Evolutionary conservation across 306 rosid species (phyloP), one percentile per base, ranked within the genome.

Genomic region (Cyamopsis tetragonoloba): DNA sequence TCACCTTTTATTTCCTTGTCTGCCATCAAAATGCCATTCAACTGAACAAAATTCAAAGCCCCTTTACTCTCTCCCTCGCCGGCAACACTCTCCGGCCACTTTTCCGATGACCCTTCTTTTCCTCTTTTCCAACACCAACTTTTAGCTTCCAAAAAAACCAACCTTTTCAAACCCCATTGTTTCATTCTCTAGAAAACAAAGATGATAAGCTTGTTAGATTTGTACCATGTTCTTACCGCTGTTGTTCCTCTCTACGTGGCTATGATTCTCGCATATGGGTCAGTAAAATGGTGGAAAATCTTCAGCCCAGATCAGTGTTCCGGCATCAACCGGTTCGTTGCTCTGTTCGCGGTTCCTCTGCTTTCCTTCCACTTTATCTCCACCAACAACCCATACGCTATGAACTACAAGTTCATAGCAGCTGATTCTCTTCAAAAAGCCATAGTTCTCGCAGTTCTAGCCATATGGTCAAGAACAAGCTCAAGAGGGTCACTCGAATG

Each of bases 231-330:
- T 28, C 85, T 91, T 5, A 88, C 97, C 0, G 95, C 90, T 0
- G 97, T 91, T 41, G 97, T 91, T 11, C 97, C 96, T 0, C 89
- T 89, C 4, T 89, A 89, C 20, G 96, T 89, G 30, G 96, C 96
- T 4, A 89, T 87, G 97, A 79, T 91, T 56, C 72, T 88, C 0
- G 97, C 97, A 0, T 91, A 91, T 39, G 97, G 92, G 3, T 91
- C 97, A 0, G 97, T 91, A 7, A 88, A 88, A 69, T 91, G 95
- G 97, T 91, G 95, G 95, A 86, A 88, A 55, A 91, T 91, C 74
- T 91, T 91, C 81, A 86, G 71, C 27, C 95, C 97, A 0, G 95
- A 88, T 6, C 97, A 91, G 39, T 91, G 97, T 57, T 91, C 97
- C 0, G 97, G 95, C 13, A 91, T 91, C 47, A 91, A 91, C 75